A percentile compares a stretch with the other conserved stretches of the same genome.
Evolutionary conservation across 768 basidiomycete species (phyloP).

Genomic region (Mycena metata): DNA sequence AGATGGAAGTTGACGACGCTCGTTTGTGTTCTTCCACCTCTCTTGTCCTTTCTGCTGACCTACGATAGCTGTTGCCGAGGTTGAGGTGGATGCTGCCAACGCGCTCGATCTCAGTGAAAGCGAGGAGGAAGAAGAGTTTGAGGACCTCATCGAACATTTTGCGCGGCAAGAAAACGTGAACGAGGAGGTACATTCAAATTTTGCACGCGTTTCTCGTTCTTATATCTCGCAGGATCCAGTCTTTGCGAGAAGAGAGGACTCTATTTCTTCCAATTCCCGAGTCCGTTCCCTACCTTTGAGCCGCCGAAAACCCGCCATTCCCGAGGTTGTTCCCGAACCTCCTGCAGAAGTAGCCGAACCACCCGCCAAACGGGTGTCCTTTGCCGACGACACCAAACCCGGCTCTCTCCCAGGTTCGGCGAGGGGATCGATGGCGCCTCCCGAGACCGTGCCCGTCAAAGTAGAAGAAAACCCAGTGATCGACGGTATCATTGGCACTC

Average conservation of each 20-base stretch:
- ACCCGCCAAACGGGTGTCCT: slow-evolving; percentile 69
- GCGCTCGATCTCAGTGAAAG: slow-evolving; percentile 80
- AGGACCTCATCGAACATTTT: slow-evolving; percentile 83
- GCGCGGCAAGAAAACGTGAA: slow-evolving; percentile 54
- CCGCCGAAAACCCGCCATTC: slow-evolving; percentile 46
- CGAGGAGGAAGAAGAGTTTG: slow-evolving; percentile 84
- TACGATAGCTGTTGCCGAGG: slow-evolving; percentile 45
- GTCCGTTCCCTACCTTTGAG: slow-evolving; percentile 83
- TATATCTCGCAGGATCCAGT: slow-evolving; percentile 56
- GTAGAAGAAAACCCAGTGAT: slow-evolving; percentile 53
- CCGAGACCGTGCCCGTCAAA: slow-evolving; percentile 47
- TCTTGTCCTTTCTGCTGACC: not conserved
- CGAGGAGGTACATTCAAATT: slow-evolving; percentile 50
- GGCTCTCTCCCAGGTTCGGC: slow-evolving; percentile 50
- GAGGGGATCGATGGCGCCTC: slow-evolving; percentile 42
- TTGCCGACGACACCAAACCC: slow-evolving; percentile 72
- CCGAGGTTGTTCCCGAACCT: slow-evolving; percentile 53
- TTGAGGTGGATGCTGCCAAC: slow-evolving; percentile 64
- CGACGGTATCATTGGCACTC: slow-evolving; percentile 85
- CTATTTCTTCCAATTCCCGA: slow-evolving; percentile 93
- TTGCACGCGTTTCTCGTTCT: slow-evolving; percentile 18
- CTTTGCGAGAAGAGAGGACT: slow-evolving; percentile 73
- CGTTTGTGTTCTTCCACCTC: slow-evolving; percentile 41
- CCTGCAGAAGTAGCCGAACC: slow-evolving; percentile 47
- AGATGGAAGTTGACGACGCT: slow-evolving; percentile 15